Base-by-base conservation (phyloP, 2,329 filamentous ascomycete genomes). In the Aspergillus viridinutans region DNA sequence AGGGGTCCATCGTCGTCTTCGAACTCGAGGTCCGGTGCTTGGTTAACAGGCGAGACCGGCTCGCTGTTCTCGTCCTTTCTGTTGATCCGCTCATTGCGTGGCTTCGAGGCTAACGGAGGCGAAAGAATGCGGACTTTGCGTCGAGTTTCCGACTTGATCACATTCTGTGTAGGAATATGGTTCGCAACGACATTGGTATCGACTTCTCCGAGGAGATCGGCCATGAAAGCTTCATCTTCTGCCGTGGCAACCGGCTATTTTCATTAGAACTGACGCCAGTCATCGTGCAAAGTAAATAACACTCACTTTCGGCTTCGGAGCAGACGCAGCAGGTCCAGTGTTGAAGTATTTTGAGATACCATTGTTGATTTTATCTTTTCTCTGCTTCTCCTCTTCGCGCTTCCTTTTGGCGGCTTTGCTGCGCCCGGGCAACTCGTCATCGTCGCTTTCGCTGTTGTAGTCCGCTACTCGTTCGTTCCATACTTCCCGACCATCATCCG, bases 321-420 rank as follows among this genome's bases (percentile, higher is more conserved):
- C 74, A 62, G 83, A 82, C 58, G 77, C 73, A 40, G 79, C 74
- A 38, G 85, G 83, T 54, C 90, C 91, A 65, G 89, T 90, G 64
- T 84, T 93, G 72, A 99, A 97, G 76, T 95, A 99, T 68, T 95
- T 93, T 75, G 88, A 92, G 71, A 99, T 97, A 65, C 92, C 89
- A 69, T 90, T 89, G 74, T 95, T 92, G 64, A 92, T 90, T 72
- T 90, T 92, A 66, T 96, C 90, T 68, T 89, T 85, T 71, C 90
- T 89, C 57, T 91, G 87, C 62, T 90, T 86, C 57, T 96, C 92
- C 64, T 96, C 90, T 67, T 96, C 90, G 17, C 89, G 88, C 73
- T 90, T 92, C 67, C 92, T 85, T 75, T 97, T 97, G 61, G 87
- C 83, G 61, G 83, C 81, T 71, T 87, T 87, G 57, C 84, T 79